Base-by-base conservation (phyloP, 2,329 filamentous ascomycete genomes). In the Chaetothyriales sp. region DNA sequence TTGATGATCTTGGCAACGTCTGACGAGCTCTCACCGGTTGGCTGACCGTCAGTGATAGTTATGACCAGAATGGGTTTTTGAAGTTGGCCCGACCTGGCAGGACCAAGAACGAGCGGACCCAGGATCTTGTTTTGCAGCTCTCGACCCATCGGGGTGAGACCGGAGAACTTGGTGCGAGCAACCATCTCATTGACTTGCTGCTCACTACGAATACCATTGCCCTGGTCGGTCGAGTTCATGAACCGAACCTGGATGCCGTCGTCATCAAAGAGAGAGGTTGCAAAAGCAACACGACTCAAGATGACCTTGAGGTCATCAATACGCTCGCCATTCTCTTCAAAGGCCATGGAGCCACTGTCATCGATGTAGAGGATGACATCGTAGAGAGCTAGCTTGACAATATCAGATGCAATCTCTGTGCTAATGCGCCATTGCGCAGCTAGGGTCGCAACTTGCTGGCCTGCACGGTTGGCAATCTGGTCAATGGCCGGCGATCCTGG, bases 341-440 rank as follows among this genome's bases (percentile, higher is more conserved):
- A 83, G 51, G 76, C 72, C 73, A 84, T 84, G 18, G 80, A 83
- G 44, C 81, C 80, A 61, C 77, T 81, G 68, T 84, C 80, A 57
- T 84, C 80, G 50, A 82, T 77, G 62, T 79, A 82, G 47, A 82
- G 66, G 44, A 80, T 68, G 39, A 81, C 72, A 59, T 82, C 79
- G 63, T 78, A 82, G 22, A 82, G 66, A 3, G 75, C 71, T 22
- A 82, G 69, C 62, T 80, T 51, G 60, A 80, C 76, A 52, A 81
- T 73, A 62, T 81, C 79, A 50, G 74, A 77, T 45, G 75, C 79
- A 52, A 81, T 74, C 64, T 81, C 79, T 55, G 71, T 71, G 6
- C 72, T 72, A 47, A 81, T 70, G 51, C 70, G 68, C 74, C 77
- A 80, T 56, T 75, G 70, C 54, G 73, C 68, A 51, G 76, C 76